A percentile compares a stretch with the other conserved stretches of the same genome.
These are phyloP conservation scores for Phytophthora cryptogea DNA, from an alignment of 352 stramenopile species.

Conservation along the genomic window DNA sequence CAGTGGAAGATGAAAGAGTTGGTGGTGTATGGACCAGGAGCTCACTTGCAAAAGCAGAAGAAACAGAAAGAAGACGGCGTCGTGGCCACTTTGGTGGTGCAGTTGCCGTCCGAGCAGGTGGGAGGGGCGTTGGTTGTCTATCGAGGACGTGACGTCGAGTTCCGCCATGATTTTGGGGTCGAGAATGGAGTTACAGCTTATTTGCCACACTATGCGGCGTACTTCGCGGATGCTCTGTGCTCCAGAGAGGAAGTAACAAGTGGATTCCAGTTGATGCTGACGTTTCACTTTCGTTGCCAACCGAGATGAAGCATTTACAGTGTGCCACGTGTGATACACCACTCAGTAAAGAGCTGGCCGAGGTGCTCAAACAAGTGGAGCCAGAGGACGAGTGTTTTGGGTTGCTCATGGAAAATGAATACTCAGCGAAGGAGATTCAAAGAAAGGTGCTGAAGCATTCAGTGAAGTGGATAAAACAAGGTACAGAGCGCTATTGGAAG, in stretches of 20 bases:
- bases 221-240: slow-evolving; percentile 14
- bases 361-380: slow-evolving; percentile 4
- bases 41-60: slow-evolving; percentile 37
- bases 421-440: slow-evolving; percentile 10
- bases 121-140: slow-evolving; percentile 22
- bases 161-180: slow-evolving; percentile 22
- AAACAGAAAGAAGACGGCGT: slow-evolving; percentile 46
- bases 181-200: slow-evolving; percentile 1
- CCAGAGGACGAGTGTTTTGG: slow-evolving; percentile 10
- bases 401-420: slow-evolving; percentile 23
- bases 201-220: slow-evolving; percentile 4
- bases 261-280: slow-evolving; percentile 14
- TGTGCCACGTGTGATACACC: slow-evolving; percentile 2
- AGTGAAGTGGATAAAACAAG: slow-evolving; percentile 15
- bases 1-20: slow-evolving; percentile 38
- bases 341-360: slow-evolving; percentile 8
- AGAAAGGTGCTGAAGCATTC: slow-evolving; percentile 10
- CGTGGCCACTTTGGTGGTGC: slow-evolving; percentile 47
- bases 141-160: slow-evolving; percentile 5
- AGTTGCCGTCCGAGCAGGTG: slow-evolving; percentile 29
- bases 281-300: slow-evolving; percentile 16
- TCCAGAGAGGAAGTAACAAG: slow-evolving; percentile 11
- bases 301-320: slow-evolving; percentile 11
- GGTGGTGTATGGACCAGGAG: slow-evolving; percentile 42
- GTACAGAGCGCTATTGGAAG: slow-evolving; percentile 17